These are phyloP conservation scores for Saccharum officinarum DNA, from an alignment of 176 grass and related monocot genomes.

Conservation along the genomic window DNA sequence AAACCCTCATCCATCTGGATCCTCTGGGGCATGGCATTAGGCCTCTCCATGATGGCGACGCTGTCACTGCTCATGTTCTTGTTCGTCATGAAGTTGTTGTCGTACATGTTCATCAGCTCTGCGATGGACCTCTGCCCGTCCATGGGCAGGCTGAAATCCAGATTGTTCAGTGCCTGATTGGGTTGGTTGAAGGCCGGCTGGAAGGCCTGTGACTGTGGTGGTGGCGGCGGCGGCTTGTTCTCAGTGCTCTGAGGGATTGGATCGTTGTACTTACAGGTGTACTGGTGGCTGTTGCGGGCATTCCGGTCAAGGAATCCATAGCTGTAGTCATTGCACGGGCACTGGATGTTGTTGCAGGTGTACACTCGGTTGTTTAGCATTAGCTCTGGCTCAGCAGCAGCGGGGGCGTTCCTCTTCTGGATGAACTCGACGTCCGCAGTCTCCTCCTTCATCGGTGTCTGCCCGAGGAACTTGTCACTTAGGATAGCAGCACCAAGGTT, in stretches of 20 bases:
- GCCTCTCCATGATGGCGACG: constrained; percentile 49
- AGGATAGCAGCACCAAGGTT: constrained; percentile 50
- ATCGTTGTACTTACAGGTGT: constrained; percentile 68
- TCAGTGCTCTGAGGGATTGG: constrained; percentile 39
- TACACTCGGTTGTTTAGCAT: constrained; percentile 62
- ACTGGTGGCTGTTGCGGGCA: constrained; percentile 67
- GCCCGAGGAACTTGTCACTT: constrained; percentile 60
- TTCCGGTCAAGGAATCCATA: constrained; percentile 82
- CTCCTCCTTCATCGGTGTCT: constrained; percentile 70
- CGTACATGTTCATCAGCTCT: constrained; percentile 86
- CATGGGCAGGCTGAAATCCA: constrained; percentile 58
- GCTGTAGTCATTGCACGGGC: constrained; percentile 55
- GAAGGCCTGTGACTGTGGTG: constrained; percentile 47
- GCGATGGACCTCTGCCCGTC: constrained; percentile 70
- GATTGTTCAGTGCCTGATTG: constrained; percentile 42
- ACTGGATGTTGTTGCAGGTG: constrained; percentile 76
- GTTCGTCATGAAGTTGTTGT: constrained; percentile 45
- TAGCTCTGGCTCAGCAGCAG: constrained; percentile 42
- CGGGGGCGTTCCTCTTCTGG: constrained; percentile 53
- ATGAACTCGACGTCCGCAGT: constrained; percentile 56
- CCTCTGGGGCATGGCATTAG: constrained; percentile 37
- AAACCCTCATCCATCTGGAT: constrained; percentile 64
- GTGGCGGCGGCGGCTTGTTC: constrained; percentile 49
- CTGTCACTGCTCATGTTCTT: constrained; percentile 50
- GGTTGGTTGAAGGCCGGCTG: constrained; percentile 43